Conservation (phyloP, 140 eudicot species). For the Erigeron philadelphicus region DNA sequence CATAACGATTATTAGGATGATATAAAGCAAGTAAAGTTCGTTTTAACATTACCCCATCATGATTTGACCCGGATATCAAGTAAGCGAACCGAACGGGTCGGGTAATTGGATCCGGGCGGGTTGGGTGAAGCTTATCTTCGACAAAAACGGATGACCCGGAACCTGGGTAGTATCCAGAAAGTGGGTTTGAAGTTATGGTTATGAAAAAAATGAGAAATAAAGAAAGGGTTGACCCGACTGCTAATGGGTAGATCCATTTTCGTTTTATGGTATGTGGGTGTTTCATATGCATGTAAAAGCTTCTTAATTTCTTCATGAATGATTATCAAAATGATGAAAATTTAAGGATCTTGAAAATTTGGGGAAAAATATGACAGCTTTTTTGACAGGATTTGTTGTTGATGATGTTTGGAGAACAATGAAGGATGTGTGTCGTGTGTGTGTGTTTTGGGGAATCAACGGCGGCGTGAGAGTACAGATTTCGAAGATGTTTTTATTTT, state of each 20-base stretch:
- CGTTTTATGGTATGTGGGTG: conserved; percentile 54
- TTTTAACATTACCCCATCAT: conserved; percentile 61
- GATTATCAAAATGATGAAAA: background rate
- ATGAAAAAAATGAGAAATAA: conserved; percentile 53
- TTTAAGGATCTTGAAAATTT: conserved; percentile 19
- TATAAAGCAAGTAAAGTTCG: conserved; percentile 74
- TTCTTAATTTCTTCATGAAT: conserved; percentile 58
- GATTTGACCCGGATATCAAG: conserved; percentile 76
- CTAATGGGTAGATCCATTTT: conserved; percentile 88
- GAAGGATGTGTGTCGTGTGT: conserved; percentile 24
- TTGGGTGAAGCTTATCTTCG: conserved; percentile 57
- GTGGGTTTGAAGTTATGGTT: conserved; percentile 58
- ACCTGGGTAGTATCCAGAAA: conserved; percentile 37
- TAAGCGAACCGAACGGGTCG: conserved; percentile 72
- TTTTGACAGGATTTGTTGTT: background rate
- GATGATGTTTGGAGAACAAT: conserved; percentile 7
- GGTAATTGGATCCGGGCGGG: conserved; percentile 31
- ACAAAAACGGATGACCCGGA: conserved; percentile 40
- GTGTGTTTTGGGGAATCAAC: conserved; percentile 1
- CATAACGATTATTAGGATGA: conserved; percentile 69
- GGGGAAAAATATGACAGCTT: conserved; percentile 2
- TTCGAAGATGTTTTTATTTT: conserved; percentile 19
- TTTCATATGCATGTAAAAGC: conserved; percentile 43
- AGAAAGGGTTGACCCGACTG: conserved; percentile 54
- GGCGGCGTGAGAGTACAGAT: conserved; percentile 33